Evolutionary conservation across 345 rosid species (phyloP).

Genomic region (Hypericum androsaemum): DNA sequence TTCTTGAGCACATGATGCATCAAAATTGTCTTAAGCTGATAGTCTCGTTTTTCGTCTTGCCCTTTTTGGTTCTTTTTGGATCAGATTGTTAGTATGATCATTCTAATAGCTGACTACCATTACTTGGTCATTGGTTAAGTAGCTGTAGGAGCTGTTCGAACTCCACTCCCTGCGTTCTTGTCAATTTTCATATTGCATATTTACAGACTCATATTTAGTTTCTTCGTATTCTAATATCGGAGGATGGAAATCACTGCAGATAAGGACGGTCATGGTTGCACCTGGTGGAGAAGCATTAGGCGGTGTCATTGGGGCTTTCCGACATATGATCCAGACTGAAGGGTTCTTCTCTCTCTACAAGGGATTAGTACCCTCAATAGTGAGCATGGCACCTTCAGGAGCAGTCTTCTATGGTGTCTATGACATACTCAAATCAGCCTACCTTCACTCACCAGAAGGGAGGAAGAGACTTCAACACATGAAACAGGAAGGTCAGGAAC

Average conservation of each 20-base stretch:
- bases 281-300: slow-evolving; percentile 92
- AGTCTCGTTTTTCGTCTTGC: too few species aligned
- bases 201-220: too few species aligned
- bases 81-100: too few species aligned
- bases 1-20: too few species aligned
- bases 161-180: too few species aligned
- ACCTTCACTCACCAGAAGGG: slow-evolving; percentile 75
- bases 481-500: slow-evolving; percentile 52
- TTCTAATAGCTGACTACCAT: too few species aligned
- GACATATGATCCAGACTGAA: slow-evolving; percentile 67
- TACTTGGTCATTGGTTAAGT: too few species aligned
- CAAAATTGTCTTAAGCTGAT: too few species aligned
- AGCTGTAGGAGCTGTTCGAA: too few species aligned
- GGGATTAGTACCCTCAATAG: slow-evolving; percentile 68
- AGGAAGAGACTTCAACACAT: slow-evolving; percentile 50
- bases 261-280: slow-evolving; percentile 78
- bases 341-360: slow-evolving; percentile 87
- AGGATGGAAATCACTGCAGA: slow-evolving; percentile 22
- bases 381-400: slow-evolving; percentile 86
- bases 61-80: too few species aligned
- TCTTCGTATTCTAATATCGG: too few species aligned
- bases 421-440: slow-evolving; percentile 70
- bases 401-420: slow-evolving; percentile 92
- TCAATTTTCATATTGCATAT: too few species aligned
- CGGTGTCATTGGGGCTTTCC: slow-evolving; percentile 66